phyloP scores from a whole-genome alignment of 805 yeast genomes.

The Yarrowia sp. region DNA sequence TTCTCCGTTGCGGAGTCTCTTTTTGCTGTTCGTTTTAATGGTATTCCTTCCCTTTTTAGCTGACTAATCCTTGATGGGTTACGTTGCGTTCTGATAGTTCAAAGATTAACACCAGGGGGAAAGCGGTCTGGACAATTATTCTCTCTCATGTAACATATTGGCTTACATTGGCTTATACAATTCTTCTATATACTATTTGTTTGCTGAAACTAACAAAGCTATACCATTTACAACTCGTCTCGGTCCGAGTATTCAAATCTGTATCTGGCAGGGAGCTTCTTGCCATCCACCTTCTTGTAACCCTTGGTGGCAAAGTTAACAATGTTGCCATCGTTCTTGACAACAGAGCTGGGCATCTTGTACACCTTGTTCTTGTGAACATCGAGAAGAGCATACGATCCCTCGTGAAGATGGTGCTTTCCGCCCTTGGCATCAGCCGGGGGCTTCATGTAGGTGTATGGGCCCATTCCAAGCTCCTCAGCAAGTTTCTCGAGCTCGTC shows the following conservation, averaged over 20 bases:
- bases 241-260: conserved; percentile 2
- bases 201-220: too few species aligned
- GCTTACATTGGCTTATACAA: background rate
- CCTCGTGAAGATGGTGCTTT: conserved; percentile 5
- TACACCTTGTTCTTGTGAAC: conserved; percentile 15
- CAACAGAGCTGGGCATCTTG: conserved; percentile 1
- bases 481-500: conserved; percentile 11
- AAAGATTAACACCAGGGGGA: too few species aligned
- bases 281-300: conserved; percentile 20
- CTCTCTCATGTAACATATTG: too few species aligned
- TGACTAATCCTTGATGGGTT: background rate
- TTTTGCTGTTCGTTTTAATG: background rate
- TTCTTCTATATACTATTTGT: background rate
- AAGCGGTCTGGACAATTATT: too few species aligned
- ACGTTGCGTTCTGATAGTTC: background rate
- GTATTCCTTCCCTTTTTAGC: background rate
- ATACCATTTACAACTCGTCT: background rate
- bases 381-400: background rate
- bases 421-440: background rate
- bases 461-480: conserved; percentile 1
- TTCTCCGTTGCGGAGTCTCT: conserved; percentile 18
- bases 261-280: conserved; percentile 6
- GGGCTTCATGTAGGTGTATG: conserved; percentile 15
- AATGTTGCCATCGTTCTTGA: conserved; percentile 16
- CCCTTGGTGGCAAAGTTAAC: conserved; percentile 16